These are phyloP conservation scores for Tuber indicum DNA, from an alignment of 495 filamentous ascomycete genomes.

Conservation along the genomic window DNA sequence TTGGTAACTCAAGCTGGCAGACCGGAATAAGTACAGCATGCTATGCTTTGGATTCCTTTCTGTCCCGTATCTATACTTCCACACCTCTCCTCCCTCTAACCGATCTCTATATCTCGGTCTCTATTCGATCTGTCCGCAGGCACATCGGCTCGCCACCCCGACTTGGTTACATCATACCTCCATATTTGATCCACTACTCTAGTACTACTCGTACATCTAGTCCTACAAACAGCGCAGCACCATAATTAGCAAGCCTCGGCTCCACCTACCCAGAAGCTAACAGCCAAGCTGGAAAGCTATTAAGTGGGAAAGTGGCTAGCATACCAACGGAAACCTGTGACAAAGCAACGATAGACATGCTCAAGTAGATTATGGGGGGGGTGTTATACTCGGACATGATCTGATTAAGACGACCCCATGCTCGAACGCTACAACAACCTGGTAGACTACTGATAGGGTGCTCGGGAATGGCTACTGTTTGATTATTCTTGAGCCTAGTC, in stretches of 20 bases:
- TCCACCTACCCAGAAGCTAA: neutral
- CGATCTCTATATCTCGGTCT: neutral
- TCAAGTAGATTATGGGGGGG: too few species aligned
- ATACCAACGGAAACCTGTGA: neutral
- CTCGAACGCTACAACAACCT: too few species aligned
- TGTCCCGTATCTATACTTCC: neutral
- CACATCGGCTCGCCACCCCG: neutral
- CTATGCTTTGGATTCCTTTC: neutral
- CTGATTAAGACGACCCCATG: too few species aligned
- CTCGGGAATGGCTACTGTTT: too few species aligned
- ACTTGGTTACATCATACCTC: neutral
- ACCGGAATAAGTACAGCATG: neutral
- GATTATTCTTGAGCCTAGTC: too few species aligned
- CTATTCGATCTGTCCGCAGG: neutral
- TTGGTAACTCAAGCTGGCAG: neutral
- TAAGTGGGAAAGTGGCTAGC: neutral
- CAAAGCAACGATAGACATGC: too few species aligned
- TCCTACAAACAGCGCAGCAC: neutral
- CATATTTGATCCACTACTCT: neutral
- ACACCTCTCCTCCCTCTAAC: neutral
- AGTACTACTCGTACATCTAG: too few species aligned
- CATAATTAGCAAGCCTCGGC: neutral
- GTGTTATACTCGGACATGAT: too few species aligned
- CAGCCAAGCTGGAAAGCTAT: neutral
- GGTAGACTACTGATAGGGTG: too few species aligned